These are phyloP conservation scores for Ascosphaera aggregata DNA, from an alignment of 2,329 filamentous ascomycete species.

Conservation along the genomic window DNA sequence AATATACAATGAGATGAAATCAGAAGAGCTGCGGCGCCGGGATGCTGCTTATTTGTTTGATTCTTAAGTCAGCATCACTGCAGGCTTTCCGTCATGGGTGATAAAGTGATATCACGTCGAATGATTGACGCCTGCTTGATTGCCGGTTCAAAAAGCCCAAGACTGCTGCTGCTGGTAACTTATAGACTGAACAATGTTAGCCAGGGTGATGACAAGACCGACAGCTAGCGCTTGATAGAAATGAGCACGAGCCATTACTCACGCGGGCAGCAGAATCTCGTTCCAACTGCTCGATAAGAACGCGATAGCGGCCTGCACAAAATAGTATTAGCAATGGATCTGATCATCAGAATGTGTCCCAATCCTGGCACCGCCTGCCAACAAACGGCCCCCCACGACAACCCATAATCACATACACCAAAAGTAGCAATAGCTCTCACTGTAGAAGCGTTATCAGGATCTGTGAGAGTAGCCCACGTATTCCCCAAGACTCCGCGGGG, in stretches of 20 bases:
- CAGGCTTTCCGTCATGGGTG: too few species aligned
- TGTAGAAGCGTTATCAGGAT: constrained; percentile 43
- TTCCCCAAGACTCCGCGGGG: constrained; percentile 31
- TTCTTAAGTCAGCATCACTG: too few species aligned
- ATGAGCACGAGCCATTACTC: constrained; percentile 10
- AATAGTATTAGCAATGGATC: constrained; percentile 5
- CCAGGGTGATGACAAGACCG: too few species aligned
- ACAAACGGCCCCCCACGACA: not conserved
- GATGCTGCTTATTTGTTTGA: too few species aligned
- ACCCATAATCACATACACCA: constrained; percentile 28
- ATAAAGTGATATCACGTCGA: too few species aligned
- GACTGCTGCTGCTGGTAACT: too few species aligned
- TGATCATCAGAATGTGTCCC: not conserved
- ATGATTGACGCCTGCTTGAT: too few species aligned
- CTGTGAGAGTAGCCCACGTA: constrained; percentile 39
- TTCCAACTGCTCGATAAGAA: constrained; percentile 45
- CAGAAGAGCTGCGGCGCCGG: too few species aligned
- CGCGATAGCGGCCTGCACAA: constrained; percentile 35
- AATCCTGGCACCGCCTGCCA: not conserved
- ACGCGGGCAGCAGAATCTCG: constrained; percentile 42
- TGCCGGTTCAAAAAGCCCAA: too few species aligned
- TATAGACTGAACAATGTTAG: too few species aligned
- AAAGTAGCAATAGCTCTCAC: constrained; percentile 45
- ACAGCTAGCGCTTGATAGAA: not conserved
- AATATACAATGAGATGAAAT: not conserved